Conservation (phyloP, 2,329 filamentous ascomycete genomes). For the Dothideomycetes sp. region DNA sequence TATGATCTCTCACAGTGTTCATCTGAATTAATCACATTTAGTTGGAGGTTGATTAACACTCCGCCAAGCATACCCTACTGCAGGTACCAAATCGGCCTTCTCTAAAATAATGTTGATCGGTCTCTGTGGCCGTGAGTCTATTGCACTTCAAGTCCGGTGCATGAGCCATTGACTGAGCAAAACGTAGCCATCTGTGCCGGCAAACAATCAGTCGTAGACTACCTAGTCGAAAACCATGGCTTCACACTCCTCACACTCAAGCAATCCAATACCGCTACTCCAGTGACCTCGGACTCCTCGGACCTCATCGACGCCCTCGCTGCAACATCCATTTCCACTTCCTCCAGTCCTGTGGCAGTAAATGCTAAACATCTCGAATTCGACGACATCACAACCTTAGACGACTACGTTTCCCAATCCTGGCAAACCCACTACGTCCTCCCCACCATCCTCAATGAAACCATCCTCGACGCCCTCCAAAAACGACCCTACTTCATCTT, state of each 20-base stretch:
- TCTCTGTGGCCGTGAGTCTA: constrained; percentile 55
- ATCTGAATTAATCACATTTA: too few relatives aligned
- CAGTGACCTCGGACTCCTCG: constrained; percentile 31
- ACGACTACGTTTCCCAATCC: constrained; percentile 74
- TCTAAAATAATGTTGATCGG: constrained; percentile 59
- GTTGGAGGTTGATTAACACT: not conserved
- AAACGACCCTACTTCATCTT: constrained; percentile 87
- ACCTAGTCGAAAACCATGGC: constrained; percentile 71
- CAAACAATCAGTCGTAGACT: constrained; percentile 80
- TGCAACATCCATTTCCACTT: too few relatives aligned
- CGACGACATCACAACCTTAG: constrained; percentile 51
- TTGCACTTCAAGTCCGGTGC: constrained; percentile 1
- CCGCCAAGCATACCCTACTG: not conserved
- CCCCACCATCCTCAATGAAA: constrained; percentile 66
- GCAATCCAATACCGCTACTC: constrained; percentile 21
- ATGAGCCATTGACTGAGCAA: constrained; percentile 1
- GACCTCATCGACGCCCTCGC: constrained; percentile 24
- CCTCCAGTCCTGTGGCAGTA: too few relatives aligned
- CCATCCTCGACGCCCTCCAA: constrained; percentile 61
- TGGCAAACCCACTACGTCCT: constrained; percentile 83
- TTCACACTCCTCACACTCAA: constrained; percentile 64
- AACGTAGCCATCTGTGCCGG: constrained; percentile 82
- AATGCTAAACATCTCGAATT: constrained; percentile 42
- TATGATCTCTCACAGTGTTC: too few relatives aligned
- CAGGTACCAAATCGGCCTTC: not conserved